Conservation (phyloP, 2,329 filamentous ascomycete species). For the Hirsutella thompsonii region DNA sequence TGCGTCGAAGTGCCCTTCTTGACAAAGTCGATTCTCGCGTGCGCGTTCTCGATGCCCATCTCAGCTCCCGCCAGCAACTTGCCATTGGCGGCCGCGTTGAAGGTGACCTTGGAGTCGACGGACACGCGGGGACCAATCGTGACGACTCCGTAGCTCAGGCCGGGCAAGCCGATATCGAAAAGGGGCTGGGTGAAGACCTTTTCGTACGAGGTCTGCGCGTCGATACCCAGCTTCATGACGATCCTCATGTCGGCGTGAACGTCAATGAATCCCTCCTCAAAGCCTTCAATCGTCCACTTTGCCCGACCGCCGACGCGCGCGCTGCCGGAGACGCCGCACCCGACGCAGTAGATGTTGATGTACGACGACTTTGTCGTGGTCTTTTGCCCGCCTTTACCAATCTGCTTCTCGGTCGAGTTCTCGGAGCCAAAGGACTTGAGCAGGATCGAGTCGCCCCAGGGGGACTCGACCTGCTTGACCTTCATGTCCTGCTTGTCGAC, state of each 20-base stretch:
- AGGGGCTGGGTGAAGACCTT: constrained; percentile 10
- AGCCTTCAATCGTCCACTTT: constrained; percentile 11
- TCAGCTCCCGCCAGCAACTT: constrained; percentile 16
- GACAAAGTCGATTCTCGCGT: constrained; percentile 11
- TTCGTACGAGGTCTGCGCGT: constrained; percentile 12
- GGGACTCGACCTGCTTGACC: constrained; percentile 11
- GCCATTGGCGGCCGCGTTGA: constrained; percentile 13
- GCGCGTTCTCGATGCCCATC: constrained; percentile 14
- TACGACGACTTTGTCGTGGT: no score
- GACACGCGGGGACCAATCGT: constrained; percentile 13
- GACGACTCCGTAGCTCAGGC: constrained; percentile 12
- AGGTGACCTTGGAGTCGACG: constrained; percentile 9
- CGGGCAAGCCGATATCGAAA: constrained; percentile 11
- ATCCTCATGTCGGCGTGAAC: constrained; percentile 11
- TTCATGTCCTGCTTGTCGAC: constrained; percentile 6
- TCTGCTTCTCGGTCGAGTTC: not conserved
- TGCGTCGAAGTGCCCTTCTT: constrained; percentile 7
- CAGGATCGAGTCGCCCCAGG: constrained; percentile 16
- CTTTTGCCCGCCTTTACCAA: no score
- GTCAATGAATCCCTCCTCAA: constrained; percentile 12
- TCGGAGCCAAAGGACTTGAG: constrained; percentile 12
- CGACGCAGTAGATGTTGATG: constrained; percentile 17
- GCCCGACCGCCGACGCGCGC: constrained; percentile 13
- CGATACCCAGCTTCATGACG: constrained; percentile 16
- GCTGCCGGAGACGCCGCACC: constrained; percentile 15